Conservation (phyloP, 1,139 yeast species). For the Sugiyamaella castrensis region DNA sequence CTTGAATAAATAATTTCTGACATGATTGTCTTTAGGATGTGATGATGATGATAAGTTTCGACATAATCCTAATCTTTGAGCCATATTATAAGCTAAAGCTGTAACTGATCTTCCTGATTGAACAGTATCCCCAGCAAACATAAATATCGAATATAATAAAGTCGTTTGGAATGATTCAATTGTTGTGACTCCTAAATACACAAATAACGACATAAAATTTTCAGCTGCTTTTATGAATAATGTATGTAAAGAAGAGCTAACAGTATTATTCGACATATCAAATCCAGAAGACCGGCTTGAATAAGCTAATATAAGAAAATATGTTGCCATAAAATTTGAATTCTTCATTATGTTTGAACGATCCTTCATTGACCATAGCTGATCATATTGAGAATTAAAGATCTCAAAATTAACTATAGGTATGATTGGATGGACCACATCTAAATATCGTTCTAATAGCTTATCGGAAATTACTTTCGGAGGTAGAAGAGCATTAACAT, state of each 20-base stretch:
- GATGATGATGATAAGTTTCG: background rate
- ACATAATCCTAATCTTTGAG: conserved; percentile 11
- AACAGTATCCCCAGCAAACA: conserved; percentile 17
- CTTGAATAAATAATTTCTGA: background rate
- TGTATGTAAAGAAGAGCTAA: conserved; percentile 13
- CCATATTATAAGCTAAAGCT: conserved; percentile 11
- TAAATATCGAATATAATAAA: conserved; percentile 14
- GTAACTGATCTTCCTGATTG: conserved; percentile 10
- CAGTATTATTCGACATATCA: conserved; percentile 11
- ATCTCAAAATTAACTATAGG: conserved; percentile 6
- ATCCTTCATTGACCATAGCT: conserved; percentile 4
- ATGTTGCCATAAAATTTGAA: conserved; percentile 9
- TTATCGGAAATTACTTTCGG: conserved; percentile 13
- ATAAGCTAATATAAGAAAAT: conserved; percentile 13
- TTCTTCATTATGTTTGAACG: background rate
- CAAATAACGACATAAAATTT: conserved; percentile 11
- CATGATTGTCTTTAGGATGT: background rate
- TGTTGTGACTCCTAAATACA: conserved; percentile 9
- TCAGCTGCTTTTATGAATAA: conserved; percentile 14
- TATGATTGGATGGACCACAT: conserved; percentile 12
- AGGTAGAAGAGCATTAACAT: conserved; percentile 7
- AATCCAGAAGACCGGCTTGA: conserved; percentile 15
- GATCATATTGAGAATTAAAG: conserved; percentile 6
- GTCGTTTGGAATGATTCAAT: conserved; percentile 11
- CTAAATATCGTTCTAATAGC: conserved; percentile 9